Conservation (phyloP, 257 asterid species). For the Solanum neorickii region DNA sequence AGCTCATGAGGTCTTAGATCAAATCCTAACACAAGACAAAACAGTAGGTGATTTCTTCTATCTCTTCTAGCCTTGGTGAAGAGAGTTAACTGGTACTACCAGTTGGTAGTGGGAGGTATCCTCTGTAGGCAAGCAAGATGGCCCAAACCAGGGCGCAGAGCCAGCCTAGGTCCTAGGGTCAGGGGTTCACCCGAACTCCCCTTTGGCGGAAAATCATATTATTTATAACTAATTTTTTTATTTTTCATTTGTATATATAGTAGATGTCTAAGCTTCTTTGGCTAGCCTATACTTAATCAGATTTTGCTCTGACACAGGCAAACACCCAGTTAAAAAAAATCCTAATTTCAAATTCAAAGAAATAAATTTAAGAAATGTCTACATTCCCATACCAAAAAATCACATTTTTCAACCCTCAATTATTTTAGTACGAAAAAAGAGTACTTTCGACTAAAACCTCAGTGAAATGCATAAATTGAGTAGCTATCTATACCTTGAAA, state of each 20-base stretch:
- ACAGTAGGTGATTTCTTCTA: background rate
- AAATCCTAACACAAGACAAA: background rate
- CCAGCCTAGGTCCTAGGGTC: background rate
- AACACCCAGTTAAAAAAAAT: background rate
- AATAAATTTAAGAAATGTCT: background rate
- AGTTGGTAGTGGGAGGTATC: background rate
- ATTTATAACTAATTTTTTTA: too few species aligned
- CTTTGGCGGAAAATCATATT: background rate
- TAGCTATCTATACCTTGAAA: slow-evolving; percentile 38
- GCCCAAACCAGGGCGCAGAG: background rate
- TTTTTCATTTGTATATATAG: background rate
- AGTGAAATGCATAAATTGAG: background rate
- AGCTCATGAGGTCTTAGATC: background rate
- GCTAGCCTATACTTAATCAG: background rate
- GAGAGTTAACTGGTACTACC: background rate
- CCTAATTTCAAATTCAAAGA: background rate
- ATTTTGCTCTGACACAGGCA: background rate
- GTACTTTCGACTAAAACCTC: background rate
- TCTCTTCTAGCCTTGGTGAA: background rate
- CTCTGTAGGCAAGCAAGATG: background rate
- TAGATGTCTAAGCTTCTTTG: background rate
- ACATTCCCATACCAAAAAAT: background rate
- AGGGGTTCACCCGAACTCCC: background rate
- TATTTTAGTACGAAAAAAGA: background rate
- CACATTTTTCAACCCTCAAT: background rate